These are phyloP conservation scores for Trypanosoma melophagium DNA, from an alignment of 208 protist genomes.

Conservation along the genomic window DNA sequence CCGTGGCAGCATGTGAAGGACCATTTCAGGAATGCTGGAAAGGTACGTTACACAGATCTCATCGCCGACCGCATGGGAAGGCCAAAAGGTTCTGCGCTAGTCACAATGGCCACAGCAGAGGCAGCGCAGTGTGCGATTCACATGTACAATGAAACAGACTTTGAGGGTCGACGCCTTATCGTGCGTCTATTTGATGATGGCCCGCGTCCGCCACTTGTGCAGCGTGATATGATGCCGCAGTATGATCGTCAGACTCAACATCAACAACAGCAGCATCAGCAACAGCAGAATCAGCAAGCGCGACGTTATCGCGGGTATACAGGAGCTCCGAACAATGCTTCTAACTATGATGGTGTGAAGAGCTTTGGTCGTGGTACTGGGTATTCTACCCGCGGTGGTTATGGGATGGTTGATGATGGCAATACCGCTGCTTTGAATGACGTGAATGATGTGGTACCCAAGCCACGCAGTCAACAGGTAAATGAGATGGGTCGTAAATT, in stretches of 20 bases:
- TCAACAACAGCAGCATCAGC: constrained; percentile 18
- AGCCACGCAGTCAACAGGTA: constrained; percentile 79
- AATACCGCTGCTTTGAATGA: constrained; percentile 27
- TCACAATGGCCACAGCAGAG: constrained; percentile 77
- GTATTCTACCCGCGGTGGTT: constrained; percentile 24
- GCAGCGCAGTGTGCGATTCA: constrained; percentile 70
- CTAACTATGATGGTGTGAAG: constrained; percentile 33
- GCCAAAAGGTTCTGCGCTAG: constrained; percentile 83
- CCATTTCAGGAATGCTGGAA: constrained; percentile 78
- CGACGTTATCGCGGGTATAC: constrained; percentile 24
- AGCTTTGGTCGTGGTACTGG: constrained; percentile 22
- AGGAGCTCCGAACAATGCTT: neutral
- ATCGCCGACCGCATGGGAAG: constrained; percentile 70
- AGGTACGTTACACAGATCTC: constrained; percentile 86
- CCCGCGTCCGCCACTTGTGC: constrained; percentile 67
- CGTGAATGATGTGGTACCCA: constrained; percentile 49
- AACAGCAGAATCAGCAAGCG: constrained; percentile 22
- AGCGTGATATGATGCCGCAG: constrained; percentile 75
- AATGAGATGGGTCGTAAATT: constrained; percentile 66
- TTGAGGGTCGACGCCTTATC: constrained; percentile 86
- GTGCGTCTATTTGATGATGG: constrained; percentile 84
- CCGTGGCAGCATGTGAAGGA: constrained; percentile 91
- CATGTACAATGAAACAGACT: constrained; percentile 84
- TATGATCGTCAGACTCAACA: constrained; percentile 30
- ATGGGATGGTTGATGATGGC: constrained; percentile 26